phyloP scores from a whole-genome alignment of 1,284 basidiomycete genomes.

The Sanguinoderma infundibulare region DNA sequence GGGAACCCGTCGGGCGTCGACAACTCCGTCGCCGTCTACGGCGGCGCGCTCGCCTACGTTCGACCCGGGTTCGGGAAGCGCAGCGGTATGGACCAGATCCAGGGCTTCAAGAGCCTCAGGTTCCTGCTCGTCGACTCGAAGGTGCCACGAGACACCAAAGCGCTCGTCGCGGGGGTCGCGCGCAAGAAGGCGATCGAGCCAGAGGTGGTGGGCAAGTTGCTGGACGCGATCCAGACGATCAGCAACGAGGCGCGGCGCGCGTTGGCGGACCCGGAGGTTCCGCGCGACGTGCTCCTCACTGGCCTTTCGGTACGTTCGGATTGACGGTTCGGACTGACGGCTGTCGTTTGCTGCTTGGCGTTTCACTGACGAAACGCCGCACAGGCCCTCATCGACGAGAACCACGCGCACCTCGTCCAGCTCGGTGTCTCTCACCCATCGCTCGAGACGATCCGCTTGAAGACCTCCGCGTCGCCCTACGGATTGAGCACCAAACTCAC shows the following conservation, averaged over 20 bases:
- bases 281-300: conserved; percentile 63
- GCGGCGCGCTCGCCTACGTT: conserved; percentile 92
- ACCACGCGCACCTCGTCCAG: conserved; percentile 84
- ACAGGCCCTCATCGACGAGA: conserved; percentile 84
- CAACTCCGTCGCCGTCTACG: conserved; percentile 93
- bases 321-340: no score
- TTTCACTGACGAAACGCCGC: background rate
- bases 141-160: conserved; percentile 93
- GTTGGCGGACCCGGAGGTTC: conserved; percentile 76
- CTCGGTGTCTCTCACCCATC: conserved; percentile 95
- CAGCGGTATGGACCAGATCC: conserved; percentile 84
- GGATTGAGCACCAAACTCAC: conserved; percentile 94
- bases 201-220: conserved; percentile 72
- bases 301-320: conserved; percentile 53
- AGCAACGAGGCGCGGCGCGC: conserved; percentile 79
- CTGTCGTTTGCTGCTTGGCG: no score
- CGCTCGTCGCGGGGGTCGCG: conserved; percentile 89
- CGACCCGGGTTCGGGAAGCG: conserved; percentile 78
- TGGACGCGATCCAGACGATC: conserved; percentile 82
- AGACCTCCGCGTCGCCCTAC: conserved; percentile 68
- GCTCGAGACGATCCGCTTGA: conserved; percentile 82
- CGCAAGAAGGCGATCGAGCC: conserved; percentile 79
- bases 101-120: conserved; percentile 73
- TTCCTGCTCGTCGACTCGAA: conserved; percentile 95
- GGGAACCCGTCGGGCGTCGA: conserved; percentile 98